A percentile compares a stretch with the other conserved stretches of the same genome.
These are phyloP conservation scores for Aspergillus kassunensis DNA, from an alignment of 495 filamentous ascomycete species.

Conservation along the genomic window DNA sequence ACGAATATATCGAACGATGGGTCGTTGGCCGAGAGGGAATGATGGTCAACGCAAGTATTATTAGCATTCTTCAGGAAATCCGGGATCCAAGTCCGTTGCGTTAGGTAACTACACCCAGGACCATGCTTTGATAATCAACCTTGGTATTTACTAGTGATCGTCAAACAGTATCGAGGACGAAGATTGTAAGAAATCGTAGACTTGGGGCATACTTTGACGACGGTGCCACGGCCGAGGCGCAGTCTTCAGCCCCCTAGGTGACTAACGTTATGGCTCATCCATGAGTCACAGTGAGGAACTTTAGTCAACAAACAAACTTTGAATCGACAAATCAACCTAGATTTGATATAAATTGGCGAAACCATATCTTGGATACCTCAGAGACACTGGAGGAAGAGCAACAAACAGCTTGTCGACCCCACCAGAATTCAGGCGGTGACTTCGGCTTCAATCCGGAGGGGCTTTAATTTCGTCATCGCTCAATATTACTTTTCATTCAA, in stretches of 20 bases:
- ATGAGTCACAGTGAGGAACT: background rate
- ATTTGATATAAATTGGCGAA: background rate
- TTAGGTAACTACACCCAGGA: too few relatives aligned
- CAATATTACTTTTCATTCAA: background rate
- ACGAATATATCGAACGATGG: too few relatives aligned
- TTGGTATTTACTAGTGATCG: too few relatives aligned
- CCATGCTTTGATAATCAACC: too few relatives aligned
- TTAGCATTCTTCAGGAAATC: too few relatives aligned
- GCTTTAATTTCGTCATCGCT: slow-evolving; percentile 5
- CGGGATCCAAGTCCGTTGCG: too few relatives aligned
- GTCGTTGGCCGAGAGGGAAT: too few relatives aligned
- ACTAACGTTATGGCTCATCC: background rate
- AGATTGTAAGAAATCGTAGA: too few relatives aligned
- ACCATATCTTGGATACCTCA: too few relatives aligned
- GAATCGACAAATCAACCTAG: background rate
- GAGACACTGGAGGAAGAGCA: background rate
- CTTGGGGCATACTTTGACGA: background rate
- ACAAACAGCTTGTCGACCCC: background rate
- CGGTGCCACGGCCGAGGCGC: background rate
- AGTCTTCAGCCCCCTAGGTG: too few relatives aligned
- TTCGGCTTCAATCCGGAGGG: background rate
- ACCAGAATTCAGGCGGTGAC: background rate
- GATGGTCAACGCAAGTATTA: too few relatives aligned
- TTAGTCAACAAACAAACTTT: background rate
- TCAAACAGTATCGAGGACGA: too few relatives aligned